Conservation (phyloP, 495 filamentous ascomycete species). For the Aspergillus egyptiacus region DNA sequence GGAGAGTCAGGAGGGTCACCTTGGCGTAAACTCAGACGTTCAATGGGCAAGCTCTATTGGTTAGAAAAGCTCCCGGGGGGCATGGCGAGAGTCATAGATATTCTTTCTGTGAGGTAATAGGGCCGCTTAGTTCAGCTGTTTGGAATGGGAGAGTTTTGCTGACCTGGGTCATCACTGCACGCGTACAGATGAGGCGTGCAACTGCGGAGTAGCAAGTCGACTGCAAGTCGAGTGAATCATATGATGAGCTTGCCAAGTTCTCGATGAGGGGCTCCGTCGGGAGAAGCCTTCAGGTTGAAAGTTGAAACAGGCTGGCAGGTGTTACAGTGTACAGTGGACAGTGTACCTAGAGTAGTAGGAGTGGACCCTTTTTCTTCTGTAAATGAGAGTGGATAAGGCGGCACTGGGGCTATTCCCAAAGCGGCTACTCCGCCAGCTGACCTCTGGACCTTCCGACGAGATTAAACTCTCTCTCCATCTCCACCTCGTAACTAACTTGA, state of each 20-base stretch:
- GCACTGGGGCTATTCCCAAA: slow-evolving; percentile 1
- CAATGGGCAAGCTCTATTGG: background rate
- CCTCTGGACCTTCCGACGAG: no score
- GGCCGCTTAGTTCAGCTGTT: slow-evolving; percentile 5
- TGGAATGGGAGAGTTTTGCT: background rate
- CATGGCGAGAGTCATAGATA: background rate
- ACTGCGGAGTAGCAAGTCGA: no score
- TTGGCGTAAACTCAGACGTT: background rate
- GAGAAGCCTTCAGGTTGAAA: no score
- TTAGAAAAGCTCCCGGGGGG: slow-evolving; percentile 3
- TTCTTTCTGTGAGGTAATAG: slow-evolving; percentile 4
- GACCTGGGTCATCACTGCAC: no score
- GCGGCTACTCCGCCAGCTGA: background rate
- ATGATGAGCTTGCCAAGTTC: background rate
- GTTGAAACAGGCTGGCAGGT: no score
- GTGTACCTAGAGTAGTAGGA: no score
- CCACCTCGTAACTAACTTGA: no score
- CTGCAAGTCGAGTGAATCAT: no score
- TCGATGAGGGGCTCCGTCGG: background rate
- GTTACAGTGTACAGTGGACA: no score
- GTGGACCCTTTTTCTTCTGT: no score
- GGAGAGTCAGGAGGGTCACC: background rate
- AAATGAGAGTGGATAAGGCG: background rate
- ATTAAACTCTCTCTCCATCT: no score
- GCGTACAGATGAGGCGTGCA: no score